Evolutionary conservation across 1,139 yeast species (phyloP).

Genomic region (Komagataea norvegica): DNA sequence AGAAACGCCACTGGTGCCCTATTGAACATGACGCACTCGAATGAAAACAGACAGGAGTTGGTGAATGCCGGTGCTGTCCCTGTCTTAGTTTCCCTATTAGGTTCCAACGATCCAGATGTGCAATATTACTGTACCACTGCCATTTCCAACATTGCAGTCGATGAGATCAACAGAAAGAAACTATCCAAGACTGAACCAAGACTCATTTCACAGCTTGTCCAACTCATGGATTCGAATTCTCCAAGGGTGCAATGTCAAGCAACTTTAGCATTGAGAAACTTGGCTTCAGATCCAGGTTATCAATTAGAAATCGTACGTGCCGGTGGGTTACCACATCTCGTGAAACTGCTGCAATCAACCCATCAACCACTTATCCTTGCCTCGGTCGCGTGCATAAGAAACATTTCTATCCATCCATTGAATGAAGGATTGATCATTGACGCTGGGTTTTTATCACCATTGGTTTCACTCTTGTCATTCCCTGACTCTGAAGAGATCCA

Average conservation of each 20-base stretch:
- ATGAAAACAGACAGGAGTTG: constrained; percentile 92
- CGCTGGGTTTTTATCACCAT: constrained; percentile 89
- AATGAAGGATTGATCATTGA: constrained; percentile 94
- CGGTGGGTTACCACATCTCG: constrained; percentile 91
- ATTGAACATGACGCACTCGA: constrained; percentile 95
- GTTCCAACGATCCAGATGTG: constrained; percentile 90
- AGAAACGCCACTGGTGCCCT: constrained; percentile 98
- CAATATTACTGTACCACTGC: constrained; percentile 99
- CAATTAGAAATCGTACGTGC: constrained; percentile 95
- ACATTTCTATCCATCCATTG: constrained; percentile 92
- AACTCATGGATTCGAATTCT: constrained; percentile 85
- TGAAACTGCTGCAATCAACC: constrained; percentile 77
- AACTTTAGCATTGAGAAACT: constrained; percentile 87
- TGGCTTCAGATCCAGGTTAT: constrained; percentile 88
- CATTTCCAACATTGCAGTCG: constrained; percentile 93
- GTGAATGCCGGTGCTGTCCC: constrained; percentile 99
- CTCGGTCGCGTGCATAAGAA: constrained; percentile 96
- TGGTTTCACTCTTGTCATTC: constrained; percentile 79
- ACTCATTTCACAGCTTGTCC: constrained; percentile 80
- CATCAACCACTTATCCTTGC: constrained; percentile 93
- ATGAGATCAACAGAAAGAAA: constrained; percentile 82
- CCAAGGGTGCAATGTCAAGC: constrained; percentile 99
- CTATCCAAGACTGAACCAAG: constrained; percentile 93
- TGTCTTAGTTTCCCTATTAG: constrained; percentile 81
- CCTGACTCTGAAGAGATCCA: constrained; percentile 92